These are phyloP conservation scores for Senna tora DNA, from an alignment of 306 rosid species.

Conservation along the genomic window DNA sequence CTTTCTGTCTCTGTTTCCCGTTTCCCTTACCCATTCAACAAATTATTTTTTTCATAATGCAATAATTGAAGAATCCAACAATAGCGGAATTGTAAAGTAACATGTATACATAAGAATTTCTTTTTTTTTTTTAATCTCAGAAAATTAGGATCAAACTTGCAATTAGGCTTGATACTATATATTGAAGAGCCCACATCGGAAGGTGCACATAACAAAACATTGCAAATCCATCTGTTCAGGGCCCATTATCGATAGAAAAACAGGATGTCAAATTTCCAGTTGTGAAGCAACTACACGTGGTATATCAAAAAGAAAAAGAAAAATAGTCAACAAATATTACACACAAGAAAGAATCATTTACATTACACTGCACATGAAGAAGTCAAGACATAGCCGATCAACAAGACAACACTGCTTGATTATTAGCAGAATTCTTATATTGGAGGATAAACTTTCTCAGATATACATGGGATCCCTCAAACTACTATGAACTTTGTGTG, in stretches of 20 bases:
- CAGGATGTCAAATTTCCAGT: too few relatives aligned
- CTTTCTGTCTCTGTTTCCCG: conserved; percentile 32
- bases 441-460: conserved; percentile 5
- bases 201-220: not conserved
- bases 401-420: conserved; percentile 19
- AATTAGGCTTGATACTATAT: not conserved
- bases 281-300: not conserved
- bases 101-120: too few relatives aligned
- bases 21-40: not conserved
- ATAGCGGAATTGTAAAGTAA: not conserved
- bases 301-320: not conserved
- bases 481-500: conserved; percentile 36
- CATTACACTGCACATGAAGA: not conserved
- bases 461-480: conserved; percentile 29
- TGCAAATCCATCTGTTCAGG: not conserved
- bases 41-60: not conserved
- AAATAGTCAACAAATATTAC: conserved; percentile 1
- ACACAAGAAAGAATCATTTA: conserved; percentile 14
- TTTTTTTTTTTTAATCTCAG: not conserved
- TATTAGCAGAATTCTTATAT: conserved; percentile 3
- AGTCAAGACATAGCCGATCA: not conserved
- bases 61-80: not conserved
- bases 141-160: conserved; percentile 1
- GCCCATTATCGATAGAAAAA: not conserved
- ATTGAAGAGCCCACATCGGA: not conserved